phyloP scores from a whole-genome alignment of 2,329 filamentous ascomycete species.

The Westerdykella sp. region DNA sequence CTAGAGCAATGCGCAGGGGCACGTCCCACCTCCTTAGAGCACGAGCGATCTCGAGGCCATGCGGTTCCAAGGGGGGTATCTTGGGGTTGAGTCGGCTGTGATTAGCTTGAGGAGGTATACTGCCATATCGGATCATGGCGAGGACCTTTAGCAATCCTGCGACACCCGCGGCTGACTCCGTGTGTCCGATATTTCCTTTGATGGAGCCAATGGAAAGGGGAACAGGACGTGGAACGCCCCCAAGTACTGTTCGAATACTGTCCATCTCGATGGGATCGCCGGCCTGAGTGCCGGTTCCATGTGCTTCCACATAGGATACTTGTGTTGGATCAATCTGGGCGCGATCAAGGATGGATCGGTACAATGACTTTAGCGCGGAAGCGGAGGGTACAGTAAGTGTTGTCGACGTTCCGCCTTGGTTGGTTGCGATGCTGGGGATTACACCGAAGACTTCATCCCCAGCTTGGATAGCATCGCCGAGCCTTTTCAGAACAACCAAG shows the following conservation, averaged over 20 bases:
- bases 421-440: constrained; percentile 24
- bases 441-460: constrained; percentile 45
- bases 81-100: constrained; percentile 14
- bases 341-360: constrained; percentile 6
- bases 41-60: constrained; percentile 9
- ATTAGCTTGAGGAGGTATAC: constrained; percentile 10
- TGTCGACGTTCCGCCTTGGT: constrained; percentile 10
- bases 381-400: constrained; percentile 12
- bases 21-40: constrained; percentile 3
- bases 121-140: constrained; percentile 10
- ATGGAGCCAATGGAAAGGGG: constrained; percentile 23
- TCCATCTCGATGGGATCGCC: constrained; percentile 12
- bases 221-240: constrained; percentile 3
- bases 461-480: constrained; percentile 47
- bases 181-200: constrained; percentile 33
- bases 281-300: constrained; percentile 13
- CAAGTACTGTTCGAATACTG: constrained; percentile 8
- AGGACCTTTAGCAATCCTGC: constrained; percentile 20
- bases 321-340: constrained; percentile 6
- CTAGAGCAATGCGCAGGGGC: constrained; percentile 15
- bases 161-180: constrained; percentile 30
- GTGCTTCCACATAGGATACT: constrained; percentile 12
- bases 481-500: constrained; percentile 46
- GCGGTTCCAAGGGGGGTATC: constrained; percentile 8
- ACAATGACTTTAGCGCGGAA: constrained; percentile 10